Conservation (phyloP, 805 yeast genomes). For the Candida orba region DNA sequence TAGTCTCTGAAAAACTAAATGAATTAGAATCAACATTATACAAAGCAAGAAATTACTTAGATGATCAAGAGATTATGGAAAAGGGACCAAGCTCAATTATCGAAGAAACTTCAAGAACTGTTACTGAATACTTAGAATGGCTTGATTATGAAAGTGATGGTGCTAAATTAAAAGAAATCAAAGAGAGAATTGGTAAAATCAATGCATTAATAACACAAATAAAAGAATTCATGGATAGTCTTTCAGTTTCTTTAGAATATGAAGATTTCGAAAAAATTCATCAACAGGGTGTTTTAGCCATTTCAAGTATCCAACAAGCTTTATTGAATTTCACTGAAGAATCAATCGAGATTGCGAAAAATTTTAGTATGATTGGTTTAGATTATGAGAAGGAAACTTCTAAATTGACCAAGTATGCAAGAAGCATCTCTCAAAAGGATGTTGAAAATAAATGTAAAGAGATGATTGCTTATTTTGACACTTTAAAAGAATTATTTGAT, state of each 20-base stretch:
- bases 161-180: slow-evolving; percentile 34
- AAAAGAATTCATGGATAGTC: slow-evolving; percentile 33
- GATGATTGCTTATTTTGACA: slow-evolving; percentile 23
- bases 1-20: slow-evolving; percentile 55
- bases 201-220: slow-evolving; percentile 25
- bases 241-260: slow-evolving; percentile 39
- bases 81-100: slow-evolving; percentile 36
- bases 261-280: slow-evolving; percentile 38
- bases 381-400: slow-evolving; percentile 47
- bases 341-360: slow-evolving; percentile 33
- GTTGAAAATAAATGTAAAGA: slow-evolving; percentile 22
- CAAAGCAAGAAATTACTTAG: slow-evolving; percentile 52
- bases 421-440: slow-evolving; percentile 22
- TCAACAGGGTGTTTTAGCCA: slow-evolving; percentile 33
- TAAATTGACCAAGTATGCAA: slow-evolving; percentile 30
- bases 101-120: slow-evolving; percentile 29
- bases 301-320: slow-evolving; percentile 36
- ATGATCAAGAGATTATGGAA: slow-evolving; percentile 39
- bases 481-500: slow-evolving; percentile 23
- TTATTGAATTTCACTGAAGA: slow-evolving; percentile 40
- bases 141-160: slow-evolving; percentile 62
- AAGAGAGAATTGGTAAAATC: slow-evolving; percentile 24
- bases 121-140: slow-evolving; percentile 62
- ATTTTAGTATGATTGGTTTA: slow-evolving; percentile 37
- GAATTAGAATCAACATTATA: slow-evolving; percentile 69